Evolutionary conservation across 1,139 yeast genomes (phyloP), one percentile per base, ranked within the genome.

Genomic region (Suhomyces choctaworum): DNA sequence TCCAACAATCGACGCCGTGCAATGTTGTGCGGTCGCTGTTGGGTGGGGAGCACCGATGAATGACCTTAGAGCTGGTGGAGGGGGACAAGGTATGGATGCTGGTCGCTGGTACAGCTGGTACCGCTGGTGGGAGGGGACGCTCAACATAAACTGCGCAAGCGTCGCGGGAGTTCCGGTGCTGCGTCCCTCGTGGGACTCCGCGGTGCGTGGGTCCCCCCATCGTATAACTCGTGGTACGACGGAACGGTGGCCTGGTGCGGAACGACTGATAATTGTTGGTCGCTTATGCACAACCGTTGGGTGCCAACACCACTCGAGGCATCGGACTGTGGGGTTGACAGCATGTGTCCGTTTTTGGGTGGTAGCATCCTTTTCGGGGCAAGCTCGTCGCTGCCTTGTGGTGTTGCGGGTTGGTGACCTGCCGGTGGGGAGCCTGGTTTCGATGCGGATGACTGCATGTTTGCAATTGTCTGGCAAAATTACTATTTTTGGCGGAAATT

Each of bases 1-100:
- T 22, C 36, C 36, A 27, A 32, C 36, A 28, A 33, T 24, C 24
- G 26, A 13, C 27, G 6, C 12, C 24, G 12, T 11, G 22, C 11
- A 29, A 22, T 25, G 24, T 29, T 29, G 34, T 25, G 31, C 14
- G 11, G 19, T 9, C 32, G 26, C 4, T 17, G 19, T 21, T 22
- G 25, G 27, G 30, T 12, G 29, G 22, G 31, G 31, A 16, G 7
- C 20, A 7, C 20, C 22, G 22, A 26, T 17, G 29, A 26, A 26
- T 26, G 29, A 26, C 29, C n/a, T 16, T 11, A 5, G 14, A 20
- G n/a, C 6, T 22, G 25, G 25, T 6, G 22, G 11, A 8, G 21
- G 17, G 16, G 21, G 17, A 12, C 22, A n/a, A 17, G 12, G 20
- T 16, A 9, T 8, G 7, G 29, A 20, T n/a, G 21, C 21, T 13